Evolutionary conservation across 257 asterid genomes (phyloP), one percentile per base, ranked within the genome.

Genomic region (Plantago elongata): DNA sequence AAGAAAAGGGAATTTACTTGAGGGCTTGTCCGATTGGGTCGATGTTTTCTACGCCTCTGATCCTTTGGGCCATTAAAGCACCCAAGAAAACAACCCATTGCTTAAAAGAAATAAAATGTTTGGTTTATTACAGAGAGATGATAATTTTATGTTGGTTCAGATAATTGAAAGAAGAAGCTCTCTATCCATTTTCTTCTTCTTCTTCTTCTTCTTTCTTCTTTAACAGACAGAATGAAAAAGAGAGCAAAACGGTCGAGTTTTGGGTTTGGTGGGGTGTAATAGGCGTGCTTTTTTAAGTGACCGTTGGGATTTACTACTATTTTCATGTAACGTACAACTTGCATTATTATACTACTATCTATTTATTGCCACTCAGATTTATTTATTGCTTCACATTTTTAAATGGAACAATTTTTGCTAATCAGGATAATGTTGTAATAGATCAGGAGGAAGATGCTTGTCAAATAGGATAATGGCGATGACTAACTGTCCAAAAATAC

Each of bases 41-140:
- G 65, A 37, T 40, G 59, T 50, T 61, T 65, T 11, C 65, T 50
- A 30, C 70, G 66, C 30, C 22, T 65, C 2, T 43, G 57, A 56
- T 74, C 66, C 37, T 65, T 69, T 4, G 56, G 51, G 27, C 69
- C 73, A 45, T 64, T 67, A 51, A 74, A 66, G 54, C 73, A 74
- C 11, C 76, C 76, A 58, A 74, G 73, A 74, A 74, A 70, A 65
- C 79, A 74, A 37, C 73, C 79, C 79, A 74, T 74, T 57, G 12
- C 15, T 55, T 34, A 51, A 13, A 48, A 1, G 40, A 34, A 67
- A 5, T 56, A 67, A 51, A 10, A 5, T 9, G 13, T 5, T 40
- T 15, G 6, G 17, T 13, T 9, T 12, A 4, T 42, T 72, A 50
- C 51, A 22, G 51, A 61, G 34, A 9, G 58, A 54, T 18, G 52